Conservation (phyloP, 805 yeast genomes). For the Saccharomycopsis guyanensis region DNA sequence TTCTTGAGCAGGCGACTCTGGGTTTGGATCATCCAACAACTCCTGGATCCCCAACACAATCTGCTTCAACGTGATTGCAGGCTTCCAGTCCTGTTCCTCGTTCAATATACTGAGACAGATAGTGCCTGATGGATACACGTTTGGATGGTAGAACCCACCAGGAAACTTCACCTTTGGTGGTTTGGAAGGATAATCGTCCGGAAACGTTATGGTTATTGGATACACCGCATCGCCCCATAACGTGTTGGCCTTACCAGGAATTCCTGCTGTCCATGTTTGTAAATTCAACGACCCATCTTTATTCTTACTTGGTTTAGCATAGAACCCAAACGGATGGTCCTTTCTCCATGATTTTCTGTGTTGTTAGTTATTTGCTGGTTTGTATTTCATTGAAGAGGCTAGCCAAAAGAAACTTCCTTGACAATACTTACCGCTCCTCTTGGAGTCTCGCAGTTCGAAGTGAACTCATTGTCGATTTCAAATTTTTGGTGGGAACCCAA, state of each 20-base stretch:
- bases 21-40: slow-evolving; percentile 81
- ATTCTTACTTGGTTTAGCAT: slow-evolving; percentile 80
- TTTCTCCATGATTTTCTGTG: slow-evolving; percentile 92
- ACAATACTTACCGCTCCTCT: slow-evolving; percentile 57
- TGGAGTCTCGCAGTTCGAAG: slow-evolving; percentile 79
- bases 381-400: background rate
- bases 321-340: slow-evolving; percentile 97
- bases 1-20: slow-evolving; percentile 94
- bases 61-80: slow-evolving; percentile 87
- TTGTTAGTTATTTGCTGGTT: background rate
- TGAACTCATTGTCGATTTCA: slow-evolving; percentile 32
- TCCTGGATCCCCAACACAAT: slow-evolving; percentile 90
- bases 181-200: slow-evolving; percentile 91
- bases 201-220: slow-evolving; percentile 75
- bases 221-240: slow-evolving; percentile 87
- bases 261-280: slow-evolving; percentile 87
- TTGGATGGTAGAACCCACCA: slow-evolving; percentile 89
- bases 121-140: slow-evolving; percentile 96
- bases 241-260: slow-evolving; percentile 87
- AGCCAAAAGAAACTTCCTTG: slow-evolving; percentile 3
- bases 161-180: slow-evolving; percentile 95
- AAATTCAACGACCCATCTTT: slow-evolving; percentile 79
- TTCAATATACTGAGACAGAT: slow-evolving; percentile 87
- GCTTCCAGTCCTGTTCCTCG: slow-evolving; percentile 97
- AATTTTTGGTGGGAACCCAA: background rate